Percentiles rank a stretch among this genome's conserved stretches.
These are phyloP conservation scores for Setaria italica DNA, from an alignment of 202 grass and related monocot species.

Conservation along the genomic window DNA sequence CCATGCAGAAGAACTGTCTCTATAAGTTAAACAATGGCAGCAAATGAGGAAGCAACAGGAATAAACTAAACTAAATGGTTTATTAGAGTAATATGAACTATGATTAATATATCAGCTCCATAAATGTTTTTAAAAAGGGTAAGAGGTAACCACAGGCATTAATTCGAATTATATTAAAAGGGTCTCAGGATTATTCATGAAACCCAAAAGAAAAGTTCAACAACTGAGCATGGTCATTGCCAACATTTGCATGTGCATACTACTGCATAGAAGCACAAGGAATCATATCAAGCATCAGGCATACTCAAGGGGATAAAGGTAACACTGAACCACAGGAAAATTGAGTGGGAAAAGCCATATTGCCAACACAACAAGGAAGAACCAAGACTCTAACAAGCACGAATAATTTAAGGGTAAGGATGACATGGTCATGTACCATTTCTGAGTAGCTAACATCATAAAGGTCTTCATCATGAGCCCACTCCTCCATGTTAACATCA, in stretches of 20 bases:
- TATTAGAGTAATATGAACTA: not conserved
- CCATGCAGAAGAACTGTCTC: not conserved
- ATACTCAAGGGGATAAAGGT: constrained; percentile 1
- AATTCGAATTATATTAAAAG: constrained; percentile 8
- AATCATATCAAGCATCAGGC: constrained; percentile 6
- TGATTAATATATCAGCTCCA: constrained; percentile 7
- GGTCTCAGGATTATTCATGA: constrained; percentile 21
- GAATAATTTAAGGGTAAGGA: constrained; percentile 16
- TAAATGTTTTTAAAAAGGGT: constrained; percentile 27
- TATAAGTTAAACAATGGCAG: constrained; percentile 34
- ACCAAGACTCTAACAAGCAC: constrained; percentile 12
- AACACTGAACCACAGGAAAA: constrained; percentile 37
- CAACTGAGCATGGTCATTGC: constrained; percentile 22
- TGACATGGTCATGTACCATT: constrained; percentile 52
- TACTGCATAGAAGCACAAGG: constrained; percentile 1
- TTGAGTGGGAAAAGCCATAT: constrained; percentile 12
- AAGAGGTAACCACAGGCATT: constrained; percentile 2
- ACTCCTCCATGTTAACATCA: constrained; percentile 77
- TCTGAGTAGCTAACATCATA: constrained; percentile 86
- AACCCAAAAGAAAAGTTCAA: constrained; percentile 32
- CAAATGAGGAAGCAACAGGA: constrained; percentile 23
- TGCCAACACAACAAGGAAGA: constrained; percentile 10
- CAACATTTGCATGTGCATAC: constrained; percentile 28
- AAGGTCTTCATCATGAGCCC: constrained; percentile 89
- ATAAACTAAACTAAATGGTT: not conserved